phyloP scores from a whole-genome alignment of 352 stramenopile species.

The Phytopythium boreale region DNA sequence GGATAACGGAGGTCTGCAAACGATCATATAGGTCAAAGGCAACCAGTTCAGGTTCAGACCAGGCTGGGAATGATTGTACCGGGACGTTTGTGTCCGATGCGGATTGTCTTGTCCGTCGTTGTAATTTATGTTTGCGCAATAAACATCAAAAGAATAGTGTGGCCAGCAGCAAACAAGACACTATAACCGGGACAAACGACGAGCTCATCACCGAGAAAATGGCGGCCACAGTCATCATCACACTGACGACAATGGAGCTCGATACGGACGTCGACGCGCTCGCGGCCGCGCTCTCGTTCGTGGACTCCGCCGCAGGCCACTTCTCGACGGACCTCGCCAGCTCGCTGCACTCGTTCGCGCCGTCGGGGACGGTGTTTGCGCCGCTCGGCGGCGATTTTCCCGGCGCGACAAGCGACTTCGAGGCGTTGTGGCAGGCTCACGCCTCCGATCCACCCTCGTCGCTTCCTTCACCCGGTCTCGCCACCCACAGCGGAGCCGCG shows the following conservation, averaged over 20 bases:
- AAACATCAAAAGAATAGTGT: too few relatives aligned
- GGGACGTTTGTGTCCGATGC: neutral
- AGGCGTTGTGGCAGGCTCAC: neutral
- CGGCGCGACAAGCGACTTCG: neutral
- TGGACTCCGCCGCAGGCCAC: neutral
- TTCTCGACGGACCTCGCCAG: neutral
- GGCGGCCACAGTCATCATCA: too few relatives aligned
- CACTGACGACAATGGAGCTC: slow-evolving; percentile 3
- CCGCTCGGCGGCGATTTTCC: neutral
- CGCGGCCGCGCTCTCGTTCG: slow-evolving; percentile 2
- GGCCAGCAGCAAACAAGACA: neutral
- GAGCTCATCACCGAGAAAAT: neutral
- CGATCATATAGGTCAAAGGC: neutral
- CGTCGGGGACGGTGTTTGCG: neutral
- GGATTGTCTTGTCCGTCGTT: neutral
- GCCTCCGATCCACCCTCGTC: neutral
- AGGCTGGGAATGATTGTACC: too few relatives aligned
- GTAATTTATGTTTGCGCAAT: neutral
- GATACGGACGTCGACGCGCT: neutral
- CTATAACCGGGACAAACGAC: neutral
- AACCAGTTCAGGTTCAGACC: neutral
- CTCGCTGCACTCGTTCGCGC: neutral
- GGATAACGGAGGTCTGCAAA: too few relatives aligned
- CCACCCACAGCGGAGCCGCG: neutral
- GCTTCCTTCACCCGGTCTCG: neutral